Percentiles rank a stretch among this genome's conserved stretches.
These are phyloP conservation scores for Pyricularia grisea DNA, from an alignment of 2,329 filamentous ascomycete genomes.

Conservation along the genomic window DNA sequence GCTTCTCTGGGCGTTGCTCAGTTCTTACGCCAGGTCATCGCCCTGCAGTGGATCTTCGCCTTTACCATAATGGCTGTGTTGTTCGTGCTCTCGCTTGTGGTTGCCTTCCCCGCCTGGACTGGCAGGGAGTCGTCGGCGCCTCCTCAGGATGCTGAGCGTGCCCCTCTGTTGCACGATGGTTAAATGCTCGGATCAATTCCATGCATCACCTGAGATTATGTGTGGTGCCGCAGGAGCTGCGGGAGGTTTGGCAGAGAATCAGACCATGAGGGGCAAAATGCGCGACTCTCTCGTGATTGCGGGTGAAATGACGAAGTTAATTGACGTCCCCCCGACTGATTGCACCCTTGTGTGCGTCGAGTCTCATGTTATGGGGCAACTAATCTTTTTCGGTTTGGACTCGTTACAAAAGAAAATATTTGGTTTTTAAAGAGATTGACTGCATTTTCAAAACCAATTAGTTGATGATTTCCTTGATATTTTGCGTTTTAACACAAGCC, in stretches of 20 bases:
- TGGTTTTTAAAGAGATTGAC: neutral
- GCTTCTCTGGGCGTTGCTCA: slow-evolving; percentile 72
- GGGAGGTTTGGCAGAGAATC: neutral
- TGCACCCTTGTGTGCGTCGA: neutral
- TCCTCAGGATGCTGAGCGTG: slow-evolving; percentile 43
- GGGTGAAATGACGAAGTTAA: neutral
- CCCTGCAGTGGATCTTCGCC: slow-evolving; percentile 88
- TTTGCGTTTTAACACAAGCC: neutral
- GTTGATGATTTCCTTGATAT: neutral
- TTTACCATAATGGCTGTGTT: slow-evolving; percentile 72
- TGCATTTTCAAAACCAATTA: neutral
- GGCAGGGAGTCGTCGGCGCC: slow-evolving; percentile 24
- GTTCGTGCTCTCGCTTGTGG: slow-evolving; percentile 56
- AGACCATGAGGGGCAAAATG: neutral
- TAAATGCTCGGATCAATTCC: neutral
- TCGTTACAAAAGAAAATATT: neutral
- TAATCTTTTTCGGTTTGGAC: neutral
- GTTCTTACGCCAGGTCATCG: slow-evolving; percentile 61
- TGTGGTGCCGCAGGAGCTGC: neutral
- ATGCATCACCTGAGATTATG: neutral
- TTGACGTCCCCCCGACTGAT: neutral
- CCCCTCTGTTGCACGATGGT: slow-evolving; percentile 41
- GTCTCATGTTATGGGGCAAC: neutral
- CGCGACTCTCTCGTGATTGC: neutral
- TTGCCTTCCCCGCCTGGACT: slow-evolving; percentile 56